Evolutionary conservation across 495 filamentous ascomycete species (phyloP).

Genomic region (Aspergillus sparsus): DNA sequence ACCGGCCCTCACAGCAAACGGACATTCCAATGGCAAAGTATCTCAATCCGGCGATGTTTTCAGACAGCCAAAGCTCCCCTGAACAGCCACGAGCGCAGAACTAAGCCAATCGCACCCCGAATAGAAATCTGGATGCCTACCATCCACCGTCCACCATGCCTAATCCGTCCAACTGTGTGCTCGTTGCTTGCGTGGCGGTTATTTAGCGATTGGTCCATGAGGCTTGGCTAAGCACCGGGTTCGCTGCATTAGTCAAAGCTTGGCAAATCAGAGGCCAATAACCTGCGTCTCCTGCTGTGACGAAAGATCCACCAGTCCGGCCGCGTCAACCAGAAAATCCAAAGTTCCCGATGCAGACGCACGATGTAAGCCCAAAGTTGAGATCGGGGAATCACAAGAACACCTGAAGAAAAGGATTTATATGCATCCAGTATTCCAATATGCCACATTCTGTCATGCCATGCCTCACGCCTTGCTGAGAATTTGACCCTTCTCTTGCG

Average conservation of each 20-base stretch:
- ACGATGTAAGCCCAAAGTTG: not conserved
- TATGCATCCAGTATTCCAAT: conserved; percentile 3
- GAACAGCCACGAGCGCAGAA: not conserved
- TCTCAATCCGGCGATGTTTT: not conserved
- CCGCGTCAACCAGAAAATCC: conserved; percentile 17
- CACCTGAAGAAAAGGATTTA: not conserved
- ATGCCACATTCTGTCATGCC: conserved; percentile 1
- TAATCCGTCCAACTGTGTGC: conserved; percentile 8
- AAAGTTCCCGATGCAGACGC: conserved; percentile 9
- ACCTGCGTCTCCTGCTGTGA: not conserved
- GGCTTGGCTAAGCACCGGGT: conserved; percentile 18
- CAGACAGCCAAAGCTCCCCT: not conserved
- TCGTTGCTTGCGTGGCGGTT: conserved; percentile 20
- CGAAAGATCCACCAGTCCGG: conserved; percentile 11
- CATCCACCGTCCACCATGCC: not conserved
- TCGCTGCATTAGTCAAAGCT: conserved; percentile 30
- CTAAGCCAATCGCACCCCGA: not conserved
- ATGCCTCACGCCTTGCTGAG: conserved; percentile 4
- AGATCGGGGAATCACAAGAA: conserved; percentile 5
- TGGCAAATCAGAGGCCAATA: conserved; percentile 11
- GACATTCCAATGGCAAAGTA: not conserved
- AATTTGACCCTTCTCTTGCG: not conserved
- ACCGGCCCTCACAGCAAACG: not conserved
- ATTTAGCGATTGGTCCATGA: conserved; percentile 8
- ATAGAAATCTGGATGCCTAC: conserved; percentile 7